phyloP scores from a whole-genome alignment of 192 early-diverging fungal genomes.

The Backusella liffmaniae region DNA sequence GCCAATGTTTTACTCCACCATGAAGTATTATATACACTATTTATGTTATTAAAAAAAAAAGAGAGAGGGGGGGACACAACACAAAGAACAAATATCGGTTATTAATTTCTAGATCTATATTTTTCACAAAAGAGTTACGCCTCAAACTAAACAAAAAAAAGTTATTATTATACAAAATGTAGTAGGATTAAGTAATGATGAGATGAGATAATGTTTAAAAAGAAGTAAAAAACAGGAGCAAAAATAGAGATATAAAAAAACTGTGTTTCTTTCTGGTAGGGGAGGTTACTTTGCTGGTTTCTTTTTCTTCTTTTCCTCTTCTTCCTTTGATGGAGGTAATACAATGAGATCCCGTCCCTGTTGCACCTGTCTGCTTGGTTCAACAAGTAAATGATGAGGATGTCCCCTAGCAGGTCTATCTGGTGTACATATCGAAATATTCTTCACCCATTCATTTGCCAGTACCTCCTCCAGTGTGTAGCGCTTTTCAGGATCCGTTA shows the following conservation, averaged over 20 bases:
- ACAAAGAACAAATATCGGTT: not conserved
- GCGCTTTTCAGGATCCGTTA: constrained; percentile 57
- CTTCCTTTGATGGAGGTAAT: not conserved
- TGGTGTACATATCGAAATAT: constrained; percentile 49
- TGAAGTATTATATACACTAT: too few relatives aligned
- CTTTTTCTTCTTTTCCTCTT: not conserved
- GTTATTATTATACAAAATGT: not conserved
- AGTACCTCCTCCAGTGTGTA: constrained; percentile 64
- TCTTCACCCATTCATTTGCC: constrained; percentile 72
- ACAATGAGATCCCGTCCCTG: constrained; percentile 13
- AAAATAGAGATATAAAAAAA: not conserved
- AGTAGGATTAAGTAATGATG: not conserved
- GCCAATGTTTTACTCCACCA: too few relatives aligned
- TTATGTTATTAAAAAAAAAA: too few relatives aligned
- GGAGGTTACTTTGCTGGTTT: not conserved
- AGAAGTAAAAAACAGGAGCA: not conserved
- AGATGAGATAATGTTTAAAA: not conserved
- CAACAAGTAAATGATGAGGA: constrained; percentile 28
- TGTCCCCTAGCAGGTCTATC: constrained; percentile 13
- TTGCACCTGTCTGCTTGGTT: not conserved
- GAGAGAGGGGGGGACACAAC: too few relatives aligned
- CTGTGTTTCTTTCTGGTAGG: not conserved
- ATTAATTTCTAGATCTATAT: not conserved
- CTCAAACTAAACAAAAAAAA: not conserved
- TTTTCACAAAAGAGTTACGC: not conserved